phyloP scores from a whole-genome alignment of 352 stramenopile genomes.

The Phytopythium sindhum region DNA sequence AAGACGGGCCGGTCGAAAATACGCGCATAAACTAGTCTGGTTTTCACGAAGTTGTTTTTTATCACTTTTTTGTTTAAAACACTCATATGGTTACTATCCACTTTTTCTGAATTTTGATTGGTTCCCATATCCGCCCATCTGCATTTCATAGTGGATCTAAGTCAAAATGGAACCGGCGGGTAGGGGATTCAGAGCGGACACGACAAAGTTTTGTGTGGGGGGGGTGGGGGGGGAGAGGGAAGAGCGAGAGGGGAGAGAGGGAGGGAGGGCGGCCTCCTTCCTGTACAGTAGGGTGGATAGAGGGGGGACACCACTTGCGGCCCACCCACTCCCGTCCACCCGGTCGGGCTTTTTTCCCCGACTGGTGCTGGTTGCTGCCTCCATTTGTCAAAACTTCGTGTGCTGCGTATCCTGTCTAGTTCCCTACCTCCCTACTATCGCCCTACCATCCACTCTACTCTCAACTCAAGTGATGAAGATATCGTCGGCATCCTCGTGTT shows the following conservation, averaged over 20 bases:
- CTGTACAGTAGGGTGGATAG: neutral
- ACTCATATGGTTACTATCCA: neutral
- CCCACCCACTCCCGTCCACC: neutral
- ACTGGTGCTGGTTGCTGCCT: too few species aligned
- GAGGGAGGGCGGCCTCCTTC: too few species aligned
- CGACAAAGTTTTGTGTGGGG: too few species aligned
- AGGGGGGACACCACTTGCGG: neutral
- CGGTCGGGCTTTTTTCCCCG: neutral
- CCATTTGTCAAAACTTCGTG: slow-evolving; percentile 10
- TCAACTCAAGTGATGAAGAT: slow-evolving; percentile 38
- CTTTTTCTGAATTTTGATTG: neutral
- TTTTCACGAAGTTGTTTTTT: neutral
- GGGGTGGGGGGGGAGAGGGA: neutral
- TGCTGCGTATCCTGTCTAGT: neutral
- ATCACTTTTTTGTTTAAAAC: neutral
- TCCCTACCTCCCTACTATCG: neutral
- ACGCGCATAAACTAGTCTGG: neutral
- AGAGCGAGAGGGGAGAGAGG: neutral
- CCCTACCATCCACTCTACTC: neutral
- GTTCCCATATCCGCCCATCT: neutral
- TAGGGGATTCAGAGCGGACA: slow-evolving; percentile 1
- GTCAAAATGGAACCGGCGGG: neutral
- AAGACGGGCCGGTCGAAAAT: neutral
- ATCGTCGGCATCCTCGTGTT: slow-evolving; percentile 22
- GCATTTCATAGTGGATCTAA: neutral